Evolutionary conservation across 1,284 basidiomycete genomes (phyloP).

Genomic region (Somion occarium): DNA sequence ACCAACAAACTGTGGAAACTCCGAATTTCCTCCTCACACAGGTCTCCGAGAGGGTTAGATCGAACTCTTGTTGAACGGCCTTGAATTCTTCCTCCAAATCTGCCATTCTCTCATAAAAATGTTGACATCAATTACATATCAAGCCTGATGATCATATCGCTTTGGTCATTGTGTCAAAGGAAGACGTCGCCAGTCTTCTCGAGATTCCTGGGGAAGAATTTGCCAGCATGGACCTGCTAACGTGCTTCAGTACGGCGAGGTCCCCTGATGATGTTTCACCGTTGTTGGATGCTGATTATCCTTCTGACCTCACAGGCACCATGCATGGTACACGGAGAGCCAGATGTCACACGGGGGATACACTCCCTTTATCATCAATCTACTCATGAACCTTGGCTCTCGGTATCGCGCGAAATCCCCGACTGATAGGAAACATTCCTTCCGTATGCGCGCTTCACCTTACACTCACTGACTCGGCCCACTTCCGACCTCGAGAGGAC

Average conservation of each 20-base stretch:
- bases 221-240: background rate
- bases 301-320: background rate
- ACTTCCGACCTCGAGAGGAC: background rate
- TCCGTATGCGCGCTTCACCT: background rate
- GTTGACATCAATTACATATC: too few relatives aligned
- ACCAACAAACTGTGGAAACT: background rate
- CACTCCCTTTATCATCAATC: background rate
- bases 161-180: background rate
- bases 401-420: slow-evolving; percentile 1
- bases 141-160: background rate
- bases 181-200: too few relatives aligned
- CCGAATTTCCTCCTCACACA: background rate
- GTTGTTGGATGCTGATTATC: background rate
- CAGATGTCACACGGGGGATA: background rate
- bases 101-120: background rate
- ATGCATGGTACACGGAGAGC: background rate
- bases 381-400: slow-evolving; percentile 1
- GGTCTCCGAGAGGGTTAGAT: background rate
- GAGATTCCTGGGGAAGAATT: too few relatives aligned
- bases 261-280: background rate
- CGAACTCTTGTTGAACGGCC: background rate
- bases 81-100: background rate
- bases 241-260: background rate
- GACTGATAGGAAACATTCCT: background rate
- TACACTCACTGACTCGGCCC: background rate